Percentiles rank a stretch among this genome's conserved stretches.
phyloP scores from a whole-genome alignment of 441 rosid genomes.

The Arabidopsis lyrata region DNA sequence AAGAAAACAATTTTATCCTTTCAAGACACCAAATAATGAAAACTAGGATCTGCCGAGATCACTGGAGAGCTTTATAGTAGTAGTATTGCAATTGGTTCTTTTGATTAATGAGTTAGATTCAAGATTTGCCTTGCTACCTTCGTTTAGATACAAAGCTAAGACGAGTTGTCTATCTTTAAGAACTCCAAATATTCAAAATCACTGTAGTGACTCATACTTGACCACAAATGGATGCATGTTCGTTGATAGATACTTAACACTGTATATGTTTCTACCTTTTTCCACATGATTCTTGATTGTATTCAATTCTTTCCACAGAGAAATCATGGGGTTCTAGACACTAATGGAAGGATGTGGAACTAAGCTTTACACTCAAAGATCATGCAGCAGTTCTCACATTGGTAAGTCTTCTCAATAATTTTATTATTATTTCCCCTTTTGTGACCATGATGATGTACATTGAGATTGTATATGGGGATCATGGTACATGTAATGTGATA shows the following conservation, averaged over 20 bases:
- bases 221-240: neutral
- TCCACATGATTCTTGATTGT: neutral
- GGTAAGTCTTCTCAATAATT: too few relatives aligned
- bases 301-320: conserved; percentile 35
- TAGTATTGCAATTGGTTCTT: neutral
- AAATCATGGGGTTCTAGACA: conserved; percentile 77
- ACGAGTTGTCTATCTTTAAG: neutral
- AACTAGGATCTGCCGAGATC: neutral
- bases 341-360: conserved; percentile 56
- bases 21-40: neutral
- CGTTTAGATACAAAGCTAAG: neutral
- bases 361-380: too few relatives aligned
- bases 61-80: neutral
- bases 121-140: neutral
- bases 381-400: too few relatives aligned
- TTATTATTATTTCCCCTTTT: too few relatives aligned
- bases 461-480: too few relatives aligned
- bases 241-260: neutral
- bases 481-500: too few relatives aligned
- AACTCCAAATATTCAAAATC: neutral
- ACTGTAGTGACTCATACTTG: neutral
- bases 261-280: conserved; percentile 3
- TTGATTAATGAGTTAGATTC: neutral
- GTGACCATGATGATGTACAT: too few relatives aligned
- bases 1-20: neutral